Evolutionary conservation across 257 asterid genomes (phyloP), one percentile per base, ranked within the genome.

Genomic region (Solanum rostratum): DNA sequence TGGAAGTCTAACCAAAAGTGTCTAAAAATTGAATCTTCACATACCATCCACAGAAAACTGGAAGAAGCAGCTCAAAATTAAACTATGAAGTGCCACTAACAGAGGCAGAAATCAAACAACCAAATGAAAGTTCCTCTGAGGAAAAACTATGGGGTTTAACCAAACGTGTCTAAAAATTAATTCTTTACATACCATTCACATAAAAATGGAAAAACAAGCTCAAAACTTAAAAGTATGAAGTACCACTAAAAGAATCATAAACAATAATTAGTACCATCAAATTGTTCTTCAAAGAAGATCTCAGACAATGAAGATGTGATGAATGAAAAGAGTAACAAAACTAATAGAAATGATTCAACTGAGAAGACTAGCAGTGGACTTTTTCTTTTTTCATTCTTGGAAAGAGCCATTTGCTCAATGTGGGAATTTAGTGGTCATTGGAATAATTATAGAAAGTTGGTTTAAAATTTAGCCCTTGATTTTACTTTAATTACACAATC

Each of bases 251-350:
- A 83, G 45, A 83, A 30, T 8, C 46, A 63, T 12, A 41, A 66
- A 20, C 55, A 30, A 50, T 1, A 19, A 79, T 69, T 12, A 74
- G 50, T 85, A 95, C 99, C 99, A 2, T 95, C 97, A 86, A 96
- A 96, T 2, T 95, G 94, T 92, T 95, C 99, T 86, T 95, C 99
- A 46, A 96, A 96, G 50, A 94, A 86, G 88, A 96, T 90, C 83
- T 95, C 99, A 52, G 97, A 92, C 15, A 85, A 65, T 24, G 96
- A 86, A 33, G 89, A 84, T 89, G 80, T 66, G 55, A 90, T 24
- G 4, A 91, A 79, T 20, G 92, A 88, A 70, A 83, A 11, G 0
- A 85, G 63, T 27, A 87, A 6, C n/a, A 85, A 39, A 53, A 85
- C 68, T 43, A 84, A 81, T 16, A 84, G 24, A 3, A 73, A 19